Evolutionary conservation across 441 rosid species (phyloP), one percentile per base, ranked within the genome.

Genomic region (Mallotus japonicus): DNA sequence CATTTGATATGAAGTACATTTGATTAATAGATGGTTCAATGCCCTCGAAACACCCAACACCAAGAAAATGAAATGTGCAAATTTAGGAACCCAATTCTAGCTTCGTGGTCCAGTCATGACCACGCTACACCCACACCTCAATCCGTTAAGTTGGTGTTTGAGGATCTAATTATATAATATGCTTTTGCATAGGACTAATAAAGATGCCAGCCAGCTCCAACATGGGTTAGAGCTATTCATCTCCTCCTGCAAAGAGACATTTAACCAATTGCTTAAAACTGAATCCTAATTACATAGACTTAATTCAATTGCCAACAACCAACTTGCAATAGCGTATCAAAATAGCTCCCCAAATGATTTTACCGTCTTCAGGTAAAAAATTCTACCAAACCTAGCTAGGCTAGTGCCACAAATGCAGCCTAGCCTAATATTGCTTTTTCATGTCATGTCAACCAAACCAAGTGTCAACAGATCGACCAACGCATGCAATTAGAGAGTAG

Each of bases 31-130:
- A 56, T 19, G 3, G 16, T 34, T 55, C 28, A 40, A 10, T 69
- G 60, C 32, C 32, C 71, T 63, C 42, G 15, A 63, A 17, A 24
- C 9, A 49, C 28, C 24, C 40, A 14, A 47, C 24, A 42, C 46
- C 46, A 37, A 28, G 72, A 55, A n/a, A 68, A 68, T 5, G 61
- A 67, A 67, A 53, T 62, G 9, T 62, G 20, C 22, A 34, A 6
- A 34, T 2, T 37, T 8, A 15, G 8, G 3, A 15, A 15, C 44
- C 16, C 32, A 28, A 28, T 3, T 28, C 32, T 28, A 28, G 32
- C 32, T 28, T 28, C 32, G 32, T 28, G 32, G 32, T 28, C 32
- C 1, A 28, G 32, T 2, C 6, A 16, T 16, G 8, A 40, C 67
- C 67, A 63, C 50, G 67, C 47, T 37, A 59, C 37, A 59, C 63